Conservation (phyloP, 31 red algal genomes). For the Odonthalia washingtoniensis region DNA sequence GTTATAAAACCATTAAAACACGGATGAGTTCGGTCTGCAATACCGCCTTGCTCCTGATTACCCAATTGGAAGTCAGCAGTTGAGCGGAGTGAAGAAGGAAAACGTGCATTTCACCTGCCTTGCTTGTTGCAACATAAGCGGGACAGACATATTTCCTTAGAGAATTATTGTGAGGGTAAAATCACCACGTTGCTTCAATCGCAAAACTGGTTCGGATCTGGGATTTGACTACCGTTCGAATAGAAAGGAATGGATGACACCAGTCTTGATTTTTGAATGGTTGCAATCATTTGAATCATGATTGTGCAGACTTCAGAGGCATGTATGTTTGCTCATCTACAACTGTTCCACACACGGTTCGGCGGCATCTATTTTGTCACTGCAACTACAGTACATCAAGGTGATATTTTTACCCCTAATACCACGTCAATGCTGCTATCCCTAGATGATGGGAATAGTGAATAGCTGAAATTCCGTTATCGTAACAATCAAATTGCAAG, state of each 20-base stretch:
- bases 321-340: background rate
- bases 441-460: background rate
- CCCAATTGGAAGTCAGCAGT: background rate
- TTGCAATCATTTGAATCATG: slow-evolving; percentile 1
- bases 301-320: slow-evolving; percentile 10
- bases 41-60: slow-evolving; percentile 6
- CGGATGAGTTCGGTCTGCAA: background rate
- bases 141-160: background rate
- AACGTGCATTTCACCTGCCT: background rate
- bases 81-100: slow-evolving; percentile 9
- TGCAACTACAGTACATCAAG: background rate
- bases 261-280: background rate
- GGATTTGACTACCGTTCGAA: background rate
- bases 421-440: slow-evolving; percentile 2
- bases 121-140: background rate
- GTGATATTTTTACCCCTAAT: background rate
- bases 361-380: background rate
- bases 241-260: slow-evolving; percentile 1
- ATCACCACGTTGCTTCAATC: slow-evolving; percentile 11
- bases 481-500: background rate
- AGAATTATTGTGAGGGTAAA: background rate
- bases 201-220: background rate
- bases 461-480: background rate
- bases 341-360: slow-evolving; percentile 1
- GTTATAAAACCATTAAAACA: background rate